Evolutionary conservation across 2,329 filamentous ascomycete species (phyloP).

Genomic region (Karstenula rhodostoma): DNA sequence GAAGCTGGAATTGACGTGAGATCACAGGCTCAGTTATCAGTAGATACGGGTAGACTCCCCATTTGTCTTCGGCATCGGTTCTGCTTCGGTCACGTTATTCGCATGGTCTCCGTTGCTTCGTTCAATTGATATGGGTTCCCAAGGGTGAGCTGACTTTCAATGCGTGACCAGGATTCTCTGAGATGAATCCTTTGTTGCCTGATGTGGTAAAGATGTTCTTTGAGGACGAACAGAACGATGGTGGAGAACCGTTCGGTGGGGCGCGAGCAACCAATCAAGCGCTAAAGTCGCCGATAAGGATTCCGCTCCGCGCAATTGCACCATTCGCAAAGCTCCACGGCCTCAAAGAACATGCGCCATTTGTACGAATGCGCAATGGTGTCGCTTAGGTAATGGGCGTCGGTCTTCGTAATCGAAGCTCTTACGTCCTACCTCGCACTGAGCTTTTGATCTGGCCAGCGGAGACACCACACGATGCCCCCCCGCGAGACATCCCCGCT

Average conservation of each 20-base stretch:
- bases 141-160: background rate
- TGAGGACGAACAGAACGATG: background rate
- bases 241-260: background rate
- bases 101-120: background rate
- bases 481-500: conserved; percentile 56
- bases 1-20: background rate
- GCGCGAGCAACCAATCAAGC: background rate
- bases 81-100: background rate
- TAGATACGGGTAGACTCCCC: background rate
- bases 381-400: background rate
- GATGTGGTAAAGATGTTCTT: background rate
- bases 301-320: background rate
- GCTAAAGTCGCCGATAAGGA: background rate
- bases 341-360: background rate
- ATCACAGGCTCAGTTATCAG: background rate
- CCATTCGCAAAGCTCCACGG: background rate
- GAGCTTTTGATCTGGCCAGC: background rate
- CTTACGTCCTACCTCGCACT: background rate
- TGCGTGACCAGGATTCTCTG: background rate
- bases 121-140: background rate
- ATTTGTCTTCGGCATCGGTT: background rate
- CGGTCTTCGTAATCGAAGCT: background rate
- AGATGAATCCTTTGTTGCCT: background rate
- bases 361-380: conserved; percentile 2
- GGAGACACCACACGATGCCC: background rate